phyloP scores from a whole-genome alignment of 1,139 yeast species.

The Saccharomyces hybrid region DNA sequence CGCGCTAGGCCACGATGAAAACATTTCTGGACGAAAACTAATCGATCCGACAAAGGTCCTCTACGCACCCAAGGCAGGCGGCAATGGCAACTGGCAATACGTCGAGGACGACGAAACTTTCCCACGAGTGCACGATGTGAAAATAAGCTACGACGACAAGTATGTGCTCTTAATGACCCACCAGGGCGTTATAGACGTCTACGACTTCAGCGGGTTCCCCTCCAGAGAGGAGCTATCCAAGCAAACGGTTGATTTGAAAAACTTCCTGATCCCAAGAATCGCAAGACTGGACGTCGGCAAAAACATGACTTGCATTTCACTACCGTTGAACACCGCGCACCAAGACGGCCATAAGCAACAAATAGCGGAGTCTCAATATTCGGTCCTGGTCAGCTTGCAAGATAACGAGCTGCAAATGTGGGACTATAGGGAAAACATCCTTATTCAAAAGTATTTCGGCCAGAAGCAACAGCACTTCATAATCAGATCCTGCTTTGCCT shows the following conservation, averaged over 20 bases:
- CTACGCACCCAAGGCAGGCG: not conserved
- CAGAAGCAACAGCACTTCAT: constrained; percentile 64
- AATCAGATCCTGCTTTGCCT: constrained; percentile 74
- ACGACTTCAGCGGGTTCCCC: constrained; percentile 23
- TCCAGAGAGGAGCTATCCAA: constrained; percentile 8
- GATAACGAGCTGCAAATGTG: constrained; percentile 78
- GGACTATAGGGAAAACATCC: constrained; percentile 47
- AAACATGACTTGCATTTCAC: constrained; percentile 43
- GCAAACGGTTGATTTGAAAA: not conserved
- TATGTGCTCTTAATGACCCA: constrained; percentile 57
- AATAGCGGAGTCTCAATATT: constrained; percentile 8
- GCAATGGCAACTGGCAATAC: not conserved
- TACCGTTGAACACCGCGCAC: constrained; percentile 27
- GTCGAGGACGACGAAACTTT: constrained; percentile 31
- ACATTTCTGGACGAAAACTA: not conserved
- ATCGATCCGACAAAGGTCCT: not conserved
- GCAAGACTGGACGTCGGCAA: constrained; percentile 33
- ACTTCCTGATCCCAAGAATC: constrained; percentile 9
- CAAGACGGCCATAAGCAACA: no score
- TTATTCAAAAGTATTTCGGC: constrained; percentile 61
- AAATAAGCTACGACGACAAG: constrained; percentile 57
- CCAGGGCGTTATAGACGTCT: constrained; percentile 42
- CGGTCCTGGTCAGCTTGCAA: constrained; percentile 55
- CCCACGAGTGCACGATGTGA: constrained; percentile 58
- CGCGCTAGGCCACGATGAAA: not conserved